Evolutionary conservation across 768 basidiomycete species (phyloP).

Genomic region (Cytidiella melzeri): DNA sequence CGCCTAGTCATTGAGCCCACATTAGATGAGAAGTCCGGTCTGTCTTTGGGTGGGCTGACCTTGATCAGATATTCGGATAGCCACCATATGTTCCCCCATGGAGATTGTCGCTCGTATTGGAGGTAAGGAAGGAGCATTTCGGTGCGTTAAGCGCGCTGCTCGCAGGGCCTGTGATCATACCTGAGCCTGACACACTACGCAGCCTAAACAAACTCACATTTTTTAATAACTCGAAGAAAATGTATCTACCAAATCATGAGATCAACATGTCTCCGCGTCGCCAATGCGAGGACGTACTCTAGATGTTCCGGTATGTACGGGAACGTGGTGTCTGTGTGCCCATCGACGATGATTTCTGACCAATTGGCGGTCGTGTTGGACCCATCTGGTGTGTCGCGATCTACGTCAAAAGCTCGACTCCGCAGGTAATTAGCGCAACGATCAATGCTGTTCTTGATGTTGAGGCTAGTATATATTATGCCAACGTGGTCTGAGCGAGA

Average conservation of each 20-base stretch:
- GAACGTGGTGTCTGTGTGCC: constrained; percentile 64
- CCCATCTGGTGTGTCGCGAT: constrained; percentile 30
- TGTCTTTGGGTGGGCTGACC: constrained; percentile 46
- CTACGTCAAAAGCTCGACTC: constrained; percentile 38
- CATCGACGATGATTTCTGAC: constrained; percentile 69
- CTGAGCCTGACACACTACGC: too few species aligned
- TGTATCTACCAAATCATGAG: constrained; percentile 61
- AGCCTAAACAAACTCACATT: constrained; percentile 65
- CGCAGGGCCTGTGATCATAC: constrained; percentile 52
- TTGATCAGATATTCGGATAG: constrained; percentile 87
- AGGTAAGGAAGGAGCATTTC: constrained; percentile 38
- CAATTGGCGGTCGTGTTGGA: constrained; percentile 30
- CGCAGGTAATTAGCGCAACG: constrained; percentile 56
- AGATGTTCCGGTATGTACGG: constrained; percentile 84
- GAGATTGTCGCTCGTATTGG: constrained; percentile 71
- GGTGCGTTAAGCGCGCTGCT: constrained; percentile 54
- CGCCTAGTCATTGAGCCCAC: constrained; percentile 39
- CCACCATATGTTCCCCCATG: constrained; percentile 64
- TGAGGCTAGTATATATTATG: constrained; percentile 74
- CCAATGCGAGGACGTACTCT: too few species aligned
- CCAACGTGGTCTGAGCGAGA: constrained; percentile 54
- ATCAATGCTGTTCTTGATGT: constrained; percentile 64
- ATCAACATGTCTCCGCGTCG: constrained; percentile 2
- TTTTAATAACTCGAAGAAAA: constrained; percentile 85
- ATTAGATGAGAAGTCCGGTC: neutral